Evolutionary conservation across 1,284 basidiomycete species (phyloP).

Genomic region (Somion occarium): DNA sequence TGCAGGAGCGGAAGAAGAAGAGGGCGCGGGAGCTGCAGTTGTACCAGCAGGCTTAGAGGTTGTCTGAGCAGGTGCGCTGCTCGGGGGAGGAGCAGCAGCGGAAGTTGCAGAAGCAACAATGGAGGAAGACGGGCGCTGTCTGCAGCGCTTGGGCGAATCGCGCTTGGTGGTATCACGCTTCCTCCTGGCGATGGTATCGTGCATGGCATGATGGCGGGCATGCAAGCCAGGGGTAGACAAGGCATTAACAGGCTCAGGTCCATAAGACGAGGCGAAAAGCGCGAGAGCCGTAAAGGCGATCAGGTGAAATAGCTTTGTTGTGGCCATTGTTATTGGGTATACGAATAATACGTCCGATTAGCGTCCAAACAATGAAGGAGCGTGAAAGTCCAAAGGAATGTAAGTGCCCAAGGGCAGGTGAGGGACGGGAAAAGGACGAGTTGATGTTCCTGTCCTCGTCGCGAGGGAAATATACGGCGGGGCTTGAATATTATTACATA

Average conservation of each 20-base stretch:
- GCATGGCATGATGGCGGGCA: slow-evolving; percentile 23
- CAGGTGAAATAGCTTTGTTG: slow-evolving; percentile 48
- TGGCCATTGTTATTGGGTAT: slow-evolving; percentile 55
- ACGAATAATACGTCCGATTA: slow-evolving; percentile 5
- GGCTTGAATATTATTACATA: slow-evolving; percentile 19
- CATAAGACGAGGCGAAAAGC: slow-evolving; percentile 48
- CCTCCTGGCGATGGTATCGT: slow-evolving; percentile 44
- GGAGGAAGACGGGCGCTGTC: slow-evolving; percentile 36
- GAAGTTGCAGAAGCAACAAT: slow-evolving; percentile 1
- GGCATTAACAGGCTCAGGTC: slow-evolving; percentile 42
- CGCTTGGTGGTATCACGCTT: slow-evolving; percentile 8
- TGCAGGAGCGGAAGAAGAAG: slow-evolving; percentile 14
- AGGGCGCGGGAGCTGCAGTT: slow-evolving; percentile 15
- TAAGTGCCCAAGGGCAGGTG: slow-evolving; percentile 22
- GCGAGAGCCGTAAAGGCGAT: slow-evolving; percentile 54
- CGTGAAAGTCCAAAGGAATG: slow-evolving; percentile 26
- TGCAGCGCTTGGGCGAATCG: slow-evolving; percentile 44
- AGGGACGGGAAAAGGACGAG: slow-evolving; percentile 14
- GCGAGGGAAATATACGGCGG: slow-evolving; percentile 14
- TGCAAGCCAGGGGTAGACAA: slow-evolving; percentile 36
- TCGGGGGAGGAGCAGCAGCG: slow-evolving; percentile 1
- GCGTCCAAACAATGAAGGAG: slow-evolving; percentile 11
- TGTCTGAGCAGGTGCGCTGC: neutral
- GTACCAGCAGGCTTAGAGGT: slow-evolving; percentile 6
- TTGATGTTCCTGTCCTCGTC: slow-evolving; percentile 9